These are phyloP conservation scores for Argentina anserina DNA, from an alignment of 306 rosid species.

Conservation along the genomic window DNA sequence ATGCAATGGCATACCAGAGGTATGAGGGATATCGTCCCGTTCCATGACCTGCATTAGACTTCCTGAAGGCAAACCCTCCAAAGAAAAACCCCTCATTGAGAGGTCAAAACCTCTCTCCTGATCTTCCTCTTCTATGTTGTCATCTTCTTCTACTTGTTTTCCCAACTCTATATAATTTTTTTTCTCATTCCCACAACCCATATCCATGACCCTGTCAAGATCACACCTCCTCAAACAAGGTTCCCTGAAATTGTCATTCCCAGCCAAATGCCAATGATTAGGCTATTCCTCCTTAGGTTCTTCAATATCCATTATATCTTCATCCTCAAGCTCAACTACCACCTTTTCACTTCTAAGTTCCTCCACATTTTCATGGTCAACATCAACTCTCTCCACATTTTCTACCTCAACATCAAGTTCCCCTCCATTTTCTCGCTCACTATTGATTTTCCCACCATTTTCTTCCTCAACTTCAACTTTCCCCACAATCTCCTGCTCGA, in stretches of 20 bases:
- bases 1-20: conserved; percentile 63
- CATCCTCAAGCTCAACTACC: conserved; percentile 8
- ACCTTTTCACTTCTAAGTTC: not conserved
- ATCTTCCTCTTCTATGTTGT: conserved; percentile 4
- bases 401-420: not conserved
- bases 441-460: not conserved
- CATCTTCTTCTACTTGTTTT: conserved; percentile 31
- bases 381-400: conserved; percentile 15
- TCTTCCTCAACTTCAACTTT: not conserved
- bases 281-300: conserved; percentile 45
- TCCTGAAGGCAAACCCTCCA: conserved; percentile 65
- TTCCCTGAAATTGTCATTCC: conserved; percentile 33
- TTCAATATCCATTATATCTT: conserved; percentile 44
- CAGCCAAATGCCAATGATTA: conserved; percentile 52
- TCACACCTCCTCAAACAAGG: conserved; percentile 51
- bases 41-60: conserved; percentile 56
- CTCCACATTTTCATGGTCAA: conserved; percentile 1
- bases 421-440: not conserved
- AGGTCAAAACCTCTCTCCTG: conserved; percentile 53
- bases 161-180: conserved; percentile 32
- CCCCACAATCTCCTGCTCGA: not conserved
- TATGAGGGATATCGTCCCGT: conserved; percentile 39
- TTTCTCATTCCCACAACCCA: conserved; percentile 30
- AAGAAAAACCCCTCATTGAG: conserved; percentile 41
- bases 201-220: conserved; percentile 29